Base-by-base conservation (phyloP, 495 filamentous ascomycete genomes). In the Tricharina praecox region DNA sequence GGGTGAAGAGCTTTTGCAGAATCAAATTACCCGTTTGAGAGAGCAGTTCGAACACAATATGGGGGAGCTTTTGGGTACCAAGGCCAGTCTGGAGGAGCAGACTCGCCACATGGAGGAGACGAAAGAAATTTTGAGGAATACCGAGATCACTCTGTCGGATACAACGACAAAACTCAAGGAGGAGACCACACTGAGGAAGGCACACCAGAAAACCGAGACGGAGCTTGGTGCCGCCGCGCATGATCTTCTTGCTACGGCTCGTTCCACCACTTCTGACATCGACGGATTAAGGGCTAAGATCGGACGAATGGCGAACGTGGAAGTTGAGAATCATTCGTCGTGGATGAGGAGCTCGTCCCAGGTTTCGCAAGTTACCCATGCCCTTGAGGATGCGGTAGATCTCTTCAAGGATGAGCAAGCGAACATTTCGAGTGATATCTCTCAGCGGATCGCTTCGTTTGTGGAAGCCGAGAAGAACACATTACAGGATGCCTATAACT, bases 1-100 rank as follows among this genome's bases (percentile, higher is more conserved):
- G 51, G 86, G 82, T 62, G 92, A 96, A 39, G 88, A 92, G 55
- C 81, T 85, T 0, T 82, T 96, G 68, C 90, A 96, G 55, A 72
- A 72, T 20, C 92, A 84, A 50, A 70, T 96, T 15, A 74, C 82
- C 15, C 85, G 93, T 63, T 94, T 93, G 53, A 78, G 85, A 0
- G 83, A 95, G 54, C 85, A 97, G 59, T 70, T 96, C 5, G 85
- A 93, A 59, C 69, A 76, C 1, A 64, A 93, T 15, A 93, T 84
- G 5, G 79, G 76, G 19, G 85, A 76, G 51, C 88, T 95, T 61
- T 85, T 82, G 57, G 73, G 70, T 2, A 64, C 95, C 50, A 92
- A 85, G 62, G 82, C 85, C 44, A 84, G 95, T 38, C 78, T 86
- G 48, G 87, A 96, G 47, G 66, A 70, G 16, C 86, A 79, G 0